Percentiles rank a stretch among this genome's conserved stretches.
Conservation (phyloP, 1,284 basidiomycete species). For the Sporisorium scitamineum region DNA sequence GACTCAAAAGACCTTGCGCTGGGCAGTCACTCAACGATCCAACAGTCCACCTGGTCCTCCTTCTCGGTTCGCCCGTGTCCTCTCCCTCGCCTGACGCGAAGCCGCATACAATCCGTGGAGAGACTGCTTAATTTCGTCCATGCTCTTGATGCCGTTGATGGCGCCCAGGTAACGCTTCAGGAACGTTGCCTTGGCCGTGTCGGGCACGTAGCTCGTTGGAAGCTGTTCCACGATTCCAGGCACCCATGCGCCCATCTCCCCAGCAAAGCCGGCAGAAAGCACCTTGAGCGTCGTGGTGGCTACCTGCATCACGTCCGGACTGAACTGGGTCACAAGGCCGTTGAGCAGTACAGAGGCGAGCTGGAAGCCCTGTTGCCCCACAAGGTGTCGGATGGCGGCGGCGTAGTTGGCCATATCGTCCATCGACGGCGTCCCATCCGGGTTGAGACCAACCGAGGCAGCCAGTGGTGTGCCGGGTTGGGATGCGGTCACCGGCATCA, state of each 20-base stretch:
- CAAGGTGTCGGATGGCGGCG: slow-evolving; percentile 76
- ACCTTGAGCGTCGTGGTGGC: slow-evolving; percentile 83
- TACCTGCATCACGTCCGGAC: slow-evolving; percentile 82
- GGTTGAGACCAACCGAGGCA: slow-evolving; percentile 13
- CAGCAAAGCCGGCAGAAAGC: slow-evolving; percentile 77
- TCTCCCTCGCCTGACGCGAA: slow-evolving; percentile 60
- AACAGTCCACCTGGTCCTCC: slow-evolving; percentile 22
- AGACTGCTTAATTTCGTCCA: slow-evolving; percentile 54
- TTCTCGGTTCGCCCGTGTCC: slow-evolving; percentile 32
- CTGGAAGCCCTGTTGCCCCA: slow-evolving; percentile 81
- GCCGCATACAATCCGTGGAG: slow-evolving; percentile 55
- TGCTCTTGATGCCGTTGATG: slow-evolving; percentile 16
- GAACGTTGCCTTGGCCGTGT: slow-evolving; percentile 80
- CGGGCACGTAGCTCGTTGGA: slow-evolving; percentile 76
- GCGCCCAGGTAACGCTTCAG: slow-evolving; percentile 71
- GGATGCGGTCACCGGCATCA: slow-evolving; percentile 33
- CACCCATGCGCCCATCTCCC: slow-evolving; percentile 80
- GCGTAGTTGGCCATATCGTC: slow-evolving; percentile 78
- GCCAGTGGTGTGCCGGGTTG: slow-evolving; percentile 42
- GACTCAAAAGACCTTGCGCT: too few species aligned
- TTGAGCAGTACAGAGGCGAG: slow-evolving; percentile 80
- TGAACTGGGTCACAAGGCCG: slow-evolving; percentile 81
- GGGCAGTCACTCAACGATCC: slow-evolving; percentile 27
- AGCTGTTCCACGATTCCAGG: slow-evolving; percentile 79
- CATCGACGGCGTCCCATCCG: slow-evolving; percentile 66